These are phyloP conservation scores for Scedosporium dehoogii DNA, from an alignment of 2,329 filamentous ascomycete genomes.

Conservation along the genomic window DNA sequence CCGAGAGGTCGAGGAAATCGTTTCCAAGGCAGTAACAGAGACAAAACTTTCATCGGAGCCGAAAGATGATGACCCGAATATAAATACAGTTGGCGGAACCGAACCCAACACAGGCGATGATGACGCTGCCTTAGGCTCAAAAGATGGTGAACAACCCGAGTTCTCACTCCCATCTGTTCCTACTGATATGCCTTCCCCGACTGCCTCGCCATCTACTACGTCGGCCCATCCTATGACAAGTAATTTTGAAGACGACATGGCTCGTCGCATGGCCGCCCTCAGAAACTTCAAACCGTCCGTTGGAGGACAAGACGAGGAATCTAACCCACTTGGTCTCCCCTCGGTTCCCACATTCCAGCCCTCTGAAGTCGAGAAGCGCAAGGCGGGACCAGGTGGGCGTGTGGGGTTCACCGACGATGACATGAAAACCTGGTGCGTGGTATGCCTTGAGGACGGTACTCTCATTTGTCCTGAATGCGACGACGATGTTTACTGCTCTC, in stretches of 20 bases:
- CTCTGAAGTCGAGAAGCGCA: conserved; percentile 25
- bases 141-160: conserved; percentile 17
- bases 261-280: conserved; percentile 42
- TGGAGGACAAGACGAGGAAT: conserved; percentile 13
- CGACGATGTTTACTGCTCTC: conserved; percentile 61
- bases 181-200: conserved; percentile 21
- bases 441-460: conserved; percentile 70
- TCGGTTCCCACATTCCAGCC: conserved; percentile 41
- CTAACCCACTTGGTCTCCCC: conserved; percentile 31
- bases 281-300: conserved; percentile 23
- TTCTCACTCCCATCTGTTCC: conserved; percentile 38
- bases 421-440: conserved; percentile 67
- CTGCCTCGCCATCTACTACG: conserved; percentile 10
- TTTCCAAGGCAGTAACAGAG: conserved; percentile 26
- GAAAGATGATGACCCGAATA: neutral
- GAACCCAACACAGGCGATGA: neutral
- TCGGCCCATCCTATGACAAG: conserved; percentile 16
- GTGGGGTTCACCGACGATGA: conserved; percentile 54
- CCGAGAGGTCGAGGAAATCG: conserved; percentile 24
- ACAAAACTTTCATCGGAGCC: neutral
- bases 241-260: conserved; percentile 34
- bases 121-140: conserved; percentile 9
- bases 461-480: conserved; percentile 65
- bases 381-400: neutral
- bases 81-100: neutral